Base-by-base conservation (phyloP, 371 early-diverging fungal species). In the Saksenaea oblongispora region DNA sequence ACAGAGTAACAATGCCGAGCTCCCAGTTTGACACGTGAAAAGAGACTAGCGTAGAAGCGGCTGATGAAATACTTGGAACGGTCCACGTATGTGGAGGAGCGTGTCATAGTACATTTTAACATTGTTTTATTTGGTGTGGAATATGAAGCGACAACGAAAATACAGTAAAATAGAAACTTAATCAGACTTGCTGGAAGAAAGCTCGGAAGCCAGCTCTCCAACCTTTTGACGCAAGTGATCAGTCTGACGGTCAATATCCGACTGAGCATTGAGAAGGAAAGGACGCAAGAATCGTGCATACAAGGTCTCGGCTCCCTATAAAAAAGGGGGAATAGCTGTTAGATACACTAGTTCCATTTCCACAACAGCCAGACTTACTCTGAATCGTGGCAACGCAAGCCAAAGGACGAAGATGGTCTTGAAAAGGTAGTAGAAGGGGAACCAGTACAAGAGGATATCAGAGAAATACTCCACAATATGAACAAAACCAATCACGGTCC, bases 391-490 rank as follows among this genome's bases (percentile, higher is more conserved):
- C 62, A 91, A 66, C 71, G 88, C 75, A 41, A 96, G 86, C 88
- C 91, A 98, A 54, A 96, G 74, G 67, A 96, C 79, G 62, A 95
- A 79, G 15, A 85, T 70, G 17, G 95, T 90, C 87, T 98, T 98
- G 87, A 95, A 83, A 63, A 89, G 73, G 76, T 91, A 96, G 84
- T 96, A 98, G 79, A 97, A 92, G 56, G 96, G 95, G 73, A 94
- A 74, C 96, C 96, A 96, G 82, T 90, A 91, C 58, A 93, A 78
- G 15, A 96, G 57, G 58, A 88, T 59, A 61, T 94, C 93, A 58
- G 88, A 82, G 72, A 96, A 96, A 82, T 91, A 94, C 83, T 96
- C 96, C 60, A 88, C 42, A 35, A 92, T 77, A 66, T 90, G 91
- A 55, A 93, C 73, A 74, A 93, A 86, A 34, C 92, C 96, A 76